phyloP scores from a whole-genome alignment of 192 early-diverging fungal species.

The Haplosporangium gracile region DNA sequence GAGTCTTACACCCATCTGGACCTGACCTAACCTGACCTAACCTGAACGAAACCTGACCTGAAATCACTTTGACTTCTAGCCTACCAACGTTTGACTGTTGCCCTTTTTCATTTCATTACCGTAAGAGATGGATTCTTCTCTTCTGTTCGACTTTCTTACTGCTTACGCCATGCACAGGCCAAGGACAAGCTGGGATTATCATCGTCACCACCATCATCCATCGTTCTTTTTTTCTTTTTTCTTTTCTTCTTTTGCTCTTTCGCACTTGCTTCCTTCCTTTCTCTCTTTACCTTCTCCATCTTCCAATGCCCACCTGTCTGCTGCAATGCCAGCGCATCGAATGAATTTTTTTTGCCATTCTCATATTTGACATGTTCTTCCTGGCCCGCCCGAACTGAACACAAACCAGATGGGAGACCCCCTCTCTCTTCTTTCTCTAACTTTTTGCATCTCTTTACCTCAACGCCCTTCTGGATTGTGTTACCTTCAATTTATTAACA shows the following conservation, averaged over 20 bases:
- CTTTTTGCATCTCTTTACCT: neutral
- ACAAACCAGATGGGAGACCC: neutral
- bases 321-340: neutral
- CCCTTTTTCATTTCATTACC: neutral
- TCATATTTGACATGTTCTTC: neutral
- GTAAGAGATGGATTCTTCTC: neutral
- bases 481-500: slow-evolving; percentile 5
- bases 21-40: neutral
- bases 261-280: neutral
- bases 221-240: neutral
- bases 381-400: neutral
- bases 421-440: neutral
- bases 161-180: neutral
- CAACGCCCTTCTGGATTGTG: slow-evolving; percentile 7
- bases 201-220: neutral
- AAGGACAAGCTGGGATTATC: neutral
- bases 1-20: neutral
- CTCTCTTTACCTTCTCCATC: neutral
- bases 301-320: neutral
- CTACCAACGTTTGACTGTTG: too few species aligned
- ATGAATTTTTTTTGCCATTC: neutral
- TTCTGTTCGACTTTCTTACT: neutral
- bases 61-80: too few species aligned
- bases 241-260: neutral
- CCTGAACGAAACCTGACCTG: neutral